These are phyloP conservation scores for Hymenoscyphus infarciens DNA, from an alignment of 2,329 filamentous ascomycete species.

Conservation along the genomic window DNA sequence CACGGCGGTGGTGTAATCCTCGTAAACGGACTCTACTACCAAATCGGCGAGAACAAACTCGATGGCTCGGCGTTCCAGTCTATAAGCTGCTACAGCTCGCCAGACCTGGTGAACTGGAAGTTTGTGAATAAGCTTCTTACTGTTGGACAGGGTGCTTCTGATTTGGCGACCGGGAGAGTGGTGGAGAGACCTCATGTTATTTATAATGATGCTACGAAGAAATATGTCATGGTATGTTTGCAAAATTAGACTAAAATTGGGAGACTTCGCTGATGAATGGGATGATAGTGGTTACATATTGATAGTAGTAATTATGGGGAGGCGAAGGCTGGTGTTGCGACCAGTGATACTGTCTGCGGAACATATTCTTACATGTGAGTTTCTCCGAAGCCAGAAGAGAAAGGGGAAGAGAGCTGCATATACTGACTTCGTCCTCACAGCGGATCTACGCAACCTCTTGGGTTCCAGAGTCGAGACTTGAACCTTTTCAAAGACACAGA, in stretches of 20 bases:
- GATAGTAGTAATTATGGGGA: constrained; percentile 59
- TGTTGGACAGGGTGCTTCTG: constrained; percentile 44
- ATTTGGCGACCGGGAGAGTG: constrained; percentile 58
- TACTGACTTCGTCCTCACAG: constrained; percentile 9
- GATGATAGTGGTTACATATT: constrained; percentile 57
- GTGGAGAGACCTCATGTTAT: constrained; percentile 67
- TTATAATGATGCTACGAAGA: constrained; percentile 59
- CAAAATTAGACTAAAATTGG: neutral
- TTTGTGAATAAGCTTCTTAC: constrained; percentile 58
- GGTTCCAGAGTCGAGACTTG: constrained; percentile 35
- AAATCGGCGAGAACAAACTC: constrained; percentile 68
- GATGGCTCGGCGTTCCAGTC: constrained; percentile 59
- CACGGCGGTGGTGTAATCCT: constrained; percentile 63
- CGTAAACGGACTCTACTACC: constrained; percentile 57
- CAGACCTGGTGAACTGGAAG: constrained; percentile 60
- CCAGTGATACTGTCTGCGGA: constrained; percentile 50
- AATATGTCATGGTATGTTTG: constrained; percentile 53
- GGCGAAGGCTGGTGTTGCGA: constrained; percentile 63
- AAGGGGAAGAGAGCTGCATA: neutral
- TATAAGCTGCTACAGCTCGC: constrained; percentile 60
- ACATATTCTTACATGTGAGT: constrained; percentile 48
- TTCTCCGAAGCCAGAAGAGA: neutral
- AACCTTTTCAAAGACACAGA: constrained; percentile 49
- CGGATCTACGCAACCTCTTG: constrained; percentile 32
- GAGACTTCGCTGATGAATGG: neutral